A percentile compares a stretch with the other conserved stretches of the same genome.
phyloP scores from a whole-genome alignment of 371 early-diverging fungal species.

The Saksenaea vasiformis region DNA sequence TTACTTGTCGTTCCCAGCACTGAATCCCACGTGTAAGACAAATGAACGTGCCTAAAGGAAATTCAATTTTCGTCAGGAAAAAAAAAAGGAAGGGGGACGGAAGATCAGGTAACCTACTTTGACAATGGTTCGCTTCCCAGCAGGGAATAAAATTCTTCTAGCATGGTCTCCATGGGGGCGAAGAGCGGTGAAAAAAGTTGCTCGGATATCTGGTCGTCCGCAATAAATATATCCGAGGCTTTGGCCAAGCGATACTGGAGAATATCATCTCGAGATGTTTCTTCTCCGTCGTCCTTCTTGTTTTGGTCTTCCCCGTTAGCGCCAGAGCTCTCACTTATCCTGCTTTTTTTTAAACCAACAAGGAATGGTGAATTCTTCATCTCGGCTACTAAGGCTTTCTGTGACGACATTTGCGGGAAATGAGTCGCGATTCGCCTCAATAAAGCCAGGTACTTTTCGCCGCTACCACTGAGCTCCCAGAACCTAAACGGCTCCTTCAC shows the following conservation, averaged over 20 bases:
- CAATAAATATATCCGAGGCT: constrained; percentile 75
- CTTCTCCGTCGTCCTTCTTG: constrained; percentile 9
- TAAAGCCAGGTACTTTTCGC: constrained; percentile 73
- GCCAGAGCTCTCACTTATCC: constrained; percentile 9
- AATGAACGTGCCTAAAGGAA: constrained; percentile 41
- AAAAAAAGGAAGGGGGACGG: too few relatives aligned
- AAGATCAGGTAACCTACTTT: constrained; percentile 45
- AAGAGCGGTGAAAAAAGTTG: constrained; percentile 78
- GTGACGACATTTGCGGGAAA: constrained; percentile 47
- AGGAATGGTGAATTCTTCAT: constrained; percentile 66
- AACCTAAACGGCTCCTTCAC: constrained; percentile 72
- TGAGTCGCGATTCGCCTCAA: constrained; percentile 80
- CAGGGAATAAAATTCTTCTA: constrained; percentile 68
- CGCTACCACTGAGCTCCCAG: constrained; percentile 64
- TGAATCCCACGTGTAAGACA: constrained; percentile 53
- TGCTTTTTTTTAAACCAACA: constrained; percentile 48
- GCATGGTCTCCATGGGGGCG: constrained; percentile 63
- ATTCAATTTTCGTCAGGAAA: background rate
- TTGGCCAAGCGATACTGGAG: constrained; percentile 68
- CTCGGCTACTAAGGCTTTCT: constrained; percentile 50
- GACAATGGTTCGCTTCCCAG: constrained; percentile 77
- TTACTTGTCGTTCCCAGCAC: constrained; percentile 46
- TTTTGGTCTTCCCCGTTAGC: background rate
- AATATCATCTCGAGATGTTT: constrained; percentile 32
- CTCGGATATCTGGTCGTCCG: constrained; percentile 77